These are phyloP conservation scores for Gardenia jasminoides DNA, from an alignment of 257 asterid genomes.

Conservation along the genomic window DNA sequence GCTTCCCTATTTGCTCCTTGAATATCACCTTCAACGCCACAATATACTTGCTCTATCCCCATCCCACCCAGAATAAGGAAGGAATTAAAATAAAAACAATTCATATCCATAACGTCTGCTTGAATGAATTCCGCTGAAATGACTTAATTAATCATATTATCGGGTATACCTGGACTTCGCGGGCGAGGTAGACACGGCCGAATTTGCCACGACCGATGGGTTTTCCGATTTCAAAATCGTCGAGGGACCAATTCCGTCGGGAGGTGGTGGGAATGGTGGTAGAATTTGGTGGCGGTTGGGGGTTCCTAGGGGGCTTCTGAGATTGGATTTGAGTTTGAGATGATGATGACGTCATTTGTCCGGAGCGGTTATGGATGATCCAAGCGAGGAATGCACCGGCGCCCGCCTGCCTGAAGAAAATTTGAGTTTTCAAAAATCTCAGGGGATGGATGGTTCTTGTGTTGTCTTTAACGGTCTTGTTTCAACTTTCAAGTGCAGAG, in stretches of 20 bases:
- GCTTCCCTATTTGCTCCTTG: constrained; percentile 82
- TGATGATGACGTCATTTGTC: constrained; percentile 19
- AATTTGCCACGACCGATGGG: constrained; percentile 94
- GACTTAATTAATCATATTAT: background rate
- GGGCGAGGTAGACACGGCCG: constrained; percentile 95
- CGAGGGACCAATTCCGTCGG: constrained; percentile 53
- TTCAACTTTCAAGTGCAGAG: background rate
- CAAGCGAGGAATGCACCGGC: too few species aligned
- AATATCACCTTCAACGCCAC: constrained; percentile 89
- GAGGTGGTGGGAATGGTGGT: constrained; percentile 1
- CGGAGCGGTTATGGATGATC: background rate
- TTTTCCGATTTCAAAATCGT: constrained; percentile 89
- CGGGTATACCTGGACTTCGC: constrained; percentile 61
- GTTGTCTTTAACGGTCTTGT: background rate
- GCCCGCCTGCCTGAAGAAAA: too few species aligned
- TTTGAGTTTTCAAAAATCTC: background rate
- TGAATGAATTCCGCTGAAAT: background rate
- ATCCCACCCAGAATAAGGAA: too few species aligned
- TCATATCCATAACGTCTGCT: background rate
- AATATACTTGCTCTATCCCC: constrained; percentile 54
- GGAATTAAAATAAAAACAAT: too few species aligned
- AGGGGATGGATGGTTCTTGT: background rate
- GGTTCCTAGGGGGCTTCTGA: constrained; percentile 42
- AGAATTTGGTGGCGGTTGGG: constrained; percentile 10
- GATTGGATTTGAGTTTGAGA: constrained; percentile 20